These are phyloP conservation scores for Atkinsonella hypoxylon DNA, from an alignment of 2,329 filamentous ascomycete genomes.

Conservation along the genomic window DNA sequence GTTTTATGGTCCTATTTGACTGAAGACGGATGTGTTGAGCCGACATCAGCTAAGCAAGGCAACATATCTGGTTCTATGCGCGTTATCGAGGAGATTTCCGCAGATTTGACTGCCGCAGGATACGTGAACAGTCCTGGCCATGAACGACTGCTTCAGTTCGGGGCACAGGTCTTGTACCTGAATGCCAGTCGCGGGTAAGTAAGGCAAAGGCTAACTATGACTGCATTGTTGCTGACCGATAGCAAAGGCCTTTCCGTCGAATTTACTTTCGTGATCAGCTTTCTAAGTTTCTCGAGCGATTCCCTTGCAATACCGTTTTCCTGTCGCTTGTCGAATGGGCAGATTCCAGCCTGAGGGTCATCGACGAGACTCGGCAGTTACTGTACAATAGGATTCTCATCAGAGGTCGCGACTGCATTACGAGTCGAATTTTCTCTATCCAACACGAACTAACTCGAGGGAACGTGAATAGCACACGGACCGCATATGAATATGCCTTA, in stretches of 20 bases:
- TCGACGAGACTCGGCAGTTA: constrained; percentile 63
- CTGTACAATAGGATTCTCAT: constrained; percentile 40
- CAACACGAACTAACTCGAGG: constrained; percentile 36
- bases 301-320: constrained; percentile 68
- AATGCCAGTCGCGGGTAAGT: constrained; percentile 49
- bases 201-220: background rate
- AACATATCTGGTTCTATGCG: constrained; percentile 40
- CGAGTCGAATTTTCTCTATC: constrained; percentile 37
- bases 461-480: constrained; percentile 35
- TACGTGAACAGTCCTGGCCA: constrained; percentile 25
- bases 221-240: background rate
- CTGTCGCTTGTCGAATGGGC: constrained; percentile 62
- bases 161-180: constrained; percentile 52
- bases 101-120: constrained; percentile 28
- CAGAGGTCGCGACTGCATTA: constrained; percentile 27
- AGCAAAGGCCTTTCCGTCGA: constrained; percentile 51
- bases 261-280: constrained; percentile 51
- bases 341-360: constrained; percentile 57
- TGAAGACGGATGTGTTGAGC: constrained; percentile 26
- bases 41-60: constrained; percentile 36
- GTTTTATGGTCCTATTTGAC: constrained; percentile 58
- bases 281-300: constrained; percentile 44
- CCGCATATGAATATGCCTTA: constrained; percentile 41
- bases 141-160: constrained; percentile 59
- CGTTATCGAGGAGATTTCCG: constrained; percentile 28